Conservation (phyloP, 768 basidiomycete species). For the Collybiopsis confluens region DNA sequence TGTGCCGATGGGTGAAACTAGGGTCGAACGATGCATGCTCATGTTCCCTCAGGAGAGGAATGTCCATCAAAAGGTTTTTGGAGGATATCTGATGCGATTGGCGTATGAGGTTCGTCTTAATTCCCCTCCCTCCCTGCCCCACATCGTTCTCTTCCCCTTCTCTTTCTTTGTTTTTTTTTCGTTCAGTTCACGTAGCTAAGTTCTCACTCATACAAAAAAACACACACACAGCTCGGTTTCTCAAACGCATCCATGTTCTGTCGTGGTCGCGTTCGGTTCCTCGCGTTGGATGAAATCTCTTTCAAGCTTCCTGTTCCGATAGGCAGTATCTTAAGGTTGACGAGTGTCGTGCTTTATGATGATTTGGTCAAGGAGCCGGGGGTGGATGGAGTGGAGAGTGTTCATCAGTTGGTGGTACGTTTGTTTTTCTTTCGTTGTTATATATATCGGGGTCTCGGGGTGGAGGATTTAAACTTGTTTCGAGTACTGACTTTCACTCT, state of each 20-base stretch:
- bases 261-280: constrained; percentile 60
- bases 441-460: constrained; percentile 10
- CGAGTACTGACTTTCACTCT: constrained; percentile 74
- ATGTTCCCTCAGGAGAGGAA: constrained; percentile 89
- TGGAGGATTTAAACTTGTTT: constrained; percentile 12
- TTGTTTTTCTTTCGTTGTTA: neutral
- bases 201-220: too few relatives aligned
- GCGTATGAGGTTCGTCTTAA: constrained; percentile 60
- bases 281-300: constrained; percentile 75
- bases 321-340: constrained; percentile 73
- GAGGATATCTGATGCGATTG: constrained; percentile 57
- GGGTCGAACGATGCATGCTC: constrained; percentile 62
- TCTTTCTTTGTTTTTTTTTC: neutral
- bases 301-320: constrained; percentile 82
- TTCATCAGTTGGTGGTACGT: constrained; percentile 1
- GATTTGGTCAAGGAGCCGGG: neutral
- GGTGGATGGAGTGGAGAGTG: neutral
- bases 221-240: constrained; percentile 66
- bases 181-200: too few relatives aligned
- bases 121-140: too few relatives aligned
- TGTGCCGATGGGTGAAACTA: constrained; percentile 75
- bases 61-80: constrained; percentile 82
- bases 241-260: constrained; percentile 70
- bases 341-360: constrained; percentile 52
- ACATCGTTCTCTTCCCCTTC: too few relatives aligned